phyloP scores from a whole-genome alignment of 208 protist species.

The Herpetomonas muscarum region DNA sequence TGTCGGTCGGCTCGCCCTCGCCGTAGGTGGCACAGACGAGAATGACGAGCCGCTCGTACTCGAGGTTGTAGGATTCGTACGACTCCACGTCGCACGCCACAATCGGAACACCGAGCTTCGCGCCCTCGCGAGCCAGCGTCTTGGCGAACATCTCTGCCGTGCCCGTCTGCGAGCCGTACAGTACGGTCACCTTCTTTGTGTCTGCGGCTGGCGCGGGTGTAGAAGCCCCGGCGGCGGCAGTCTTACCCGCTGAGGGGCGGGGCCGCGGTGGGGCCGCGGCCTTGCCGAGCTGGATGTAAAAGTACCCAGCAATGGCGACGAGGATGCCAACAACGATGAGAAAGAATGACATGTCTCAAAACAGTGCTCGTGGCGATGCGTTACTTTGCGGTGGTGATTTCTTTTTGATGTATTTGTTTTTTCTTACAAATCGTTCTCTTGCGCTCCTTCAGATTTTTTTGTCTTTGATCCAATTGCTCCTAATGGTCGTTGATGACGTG shows the following conservation, averaged over 20 bases:
- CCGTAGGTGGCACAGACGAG: slow-evolving; percentile 88
- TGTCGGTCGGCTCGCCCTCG: slow-evolving; percentile 90
- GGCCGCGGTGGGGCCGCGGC: background rate
- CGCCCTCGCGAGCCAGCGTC: slow-evolving; percentile 67
- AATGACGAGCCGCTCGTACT: slow-evolving; percentile 65
- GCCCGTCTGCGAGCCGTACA: slow-evolving; percentile 88
- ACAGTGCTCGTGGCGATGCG: background rate
- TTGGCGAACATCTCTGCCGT: slow-evolving; percentile 90
- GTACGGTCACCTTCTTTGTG: slow-evolving; percentile 54
- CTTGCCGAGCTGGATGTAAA: slow-evolving; percentile 39
- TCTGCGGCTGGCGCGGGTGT: slow-evolving; percentile 1
- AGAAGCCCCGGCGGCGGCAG: background rate
- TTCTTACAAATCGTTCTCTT: background rate
- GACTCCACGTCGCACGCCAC: slow-evolving; percentile 58
- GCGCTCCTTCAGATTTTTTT: too few species aligned
- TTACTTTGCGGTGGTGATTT: slow-evolving; percentile 2
- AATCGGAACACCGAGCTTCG: slow-evolving; percentile 60
- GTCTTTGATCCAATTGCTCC: too few species aligned
- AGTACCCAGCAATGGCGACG: slow-evolving; percentile 43
- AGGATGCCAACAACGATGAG: slow-evolving; percentile 30
- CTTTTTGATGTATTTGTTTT: slow-evolving; percentile 3
- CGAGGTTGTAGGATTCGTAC: slow-evolving; percentile 56
- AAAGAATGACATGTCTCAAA: slow-evolving; percentile 20
- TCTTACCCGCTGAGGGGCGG: background rate
- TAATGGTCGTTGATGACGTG: too few species aligned